A percentile compares a stretch with the other conserved stretches of the same genome.
These are phyloP conservation scores for Bathelium albidoporum DNA, from an alignment of 495 filamentous ascomycete species.

Conservation along the genomic window DNA sequence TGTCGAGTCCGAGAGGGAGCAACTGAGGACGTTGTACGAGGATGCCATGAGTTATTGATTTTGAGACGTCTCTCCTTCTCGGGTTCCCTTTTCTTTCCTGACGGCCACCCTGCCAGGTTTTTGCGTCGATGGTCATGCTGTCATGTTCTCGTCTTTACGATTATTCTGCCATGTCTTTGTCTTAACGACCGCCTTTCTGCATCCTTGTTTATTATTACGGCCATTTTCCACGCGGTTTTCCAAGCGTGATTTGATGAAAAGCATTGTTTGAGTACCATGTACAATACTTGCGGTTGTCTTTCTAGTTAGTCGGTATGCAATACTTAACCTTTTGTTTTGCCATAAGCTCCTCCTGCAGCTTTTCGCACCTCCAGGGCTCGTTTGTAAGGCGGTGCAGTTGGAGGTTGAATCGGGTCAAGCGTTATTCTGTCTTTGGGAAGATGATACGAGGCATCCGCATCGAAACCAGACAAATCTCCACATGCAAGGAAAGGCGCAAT, in stretches of 20 bases:
- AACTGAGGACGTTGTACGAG: conserved; percentile 53
- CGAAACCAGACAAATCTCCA: conserved; percentile 87
- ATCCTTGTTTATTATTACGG: too few relatives aligned
- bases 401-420: conserved; percentile 89
- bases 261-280: neutral
- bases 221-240: too few relatives aligned
- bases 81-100: neutral
- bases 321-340: conserved; percentile 52
- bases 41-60: conserved; percentile 51
- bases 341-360: conserved; percentile 66
- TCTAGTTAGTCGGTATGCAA: neutral
- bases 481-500: conserved; percentile 93
- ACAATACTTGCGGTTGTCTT: neutral
- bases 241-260: too few relatives aligned
- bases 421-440: conserved; percentile 67
- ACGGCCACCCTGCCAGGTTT: neutral
- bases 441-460: conserved; percentile 87
- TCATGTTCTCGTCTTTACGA: too few relatives aligned
- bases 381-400: conserved; percentile 91
- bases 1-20: conserved; percentile 56
- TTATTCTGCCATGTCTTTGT: neutral
- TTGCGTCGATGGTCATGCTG: neutral
- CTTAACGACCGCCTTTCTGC: neutral
- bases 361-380: conserved; percentile 76
- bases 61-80: neutral